Evolutionary conservation across 805 yeast species (phyloP).

Genomic region (Candida ipomoeae): DNA sequence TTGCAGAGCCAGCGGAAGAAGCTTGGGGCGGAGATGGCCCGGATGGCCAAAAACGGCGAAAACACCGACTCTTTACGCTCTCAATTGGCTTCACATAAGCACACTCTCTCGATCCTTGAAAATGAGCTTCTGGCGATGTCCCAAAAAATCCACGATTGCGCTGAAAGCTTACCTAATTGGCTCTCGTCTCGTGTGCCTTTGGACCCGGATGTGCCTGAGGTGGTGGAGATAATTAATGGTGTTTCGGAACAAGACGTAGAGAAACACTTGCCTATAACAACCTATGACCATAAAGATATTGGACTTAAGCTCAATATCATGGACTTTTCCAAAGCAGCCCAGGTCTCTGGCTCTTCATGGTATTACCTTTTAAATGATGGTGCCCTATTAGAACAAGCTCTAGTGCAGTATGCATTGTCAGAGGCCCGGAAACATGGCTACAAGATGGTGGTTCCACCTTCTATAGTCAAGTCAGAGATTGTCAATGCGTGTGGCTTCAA

Average conservation of each 20-base stretch:
- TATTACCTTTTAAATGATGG: slow-evolving; percentile 82
- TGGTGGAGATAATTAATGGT: slow-evolving; percentile 54
- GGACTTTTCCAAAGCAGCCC: slow-evolving; percentile 69
- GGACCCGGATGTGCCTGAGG: slow-evolving; percentile 36
- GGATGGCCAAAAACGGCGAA: slow-evolving; percentile 11
- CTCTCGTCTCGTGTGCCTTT: slow-evolving; percentile 46
- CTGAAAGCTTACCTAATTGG: slow-evolving; percentile 60
- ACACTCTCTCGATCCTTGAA: slow-evolving; percentile 26
- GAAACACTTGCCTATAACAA: slow-evolving; percentile 14
- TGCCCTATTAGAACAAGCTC: slow-evolving; percentile 84
- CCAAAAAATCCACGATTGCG: slow-evolving; percentile 32
- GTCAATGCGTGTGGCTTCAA: slow-evolving; percentile 90
- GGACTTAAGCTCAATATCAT: slow-evolving; percentile 62
- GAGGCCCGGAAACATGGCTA: slow-evolving; percentile 68
- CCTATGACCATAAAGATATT: slow-evolving; percentile 64
- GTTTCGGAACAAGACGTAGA: slow-evolving; percentile 26
- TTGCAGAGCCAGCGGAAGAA: slow-evolving; percentile 27
- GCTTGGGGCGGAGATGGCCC: slow-evolving; percentile 25
- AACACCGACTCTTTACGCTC: slow-evolving; percentile 10
- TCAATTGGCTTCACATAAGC: slow-evolving; percentile 23
- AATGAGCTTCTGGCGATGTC: slow-evolving; percentile 25
- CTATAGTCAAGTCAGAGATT: slow-evolving; percentile 73
- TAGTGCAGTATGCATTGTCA: slow-evolving; percentile 71
- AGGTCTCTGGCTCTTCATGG: slow-evolving; percentile 81
- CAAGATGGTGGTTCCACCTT: slow-evolving; percentile 73